These are phyloP conservation scores for Zangia roseola DNA, from an alignment of 768 basidiomycete species.

Conservation along the genomic window DNA sequence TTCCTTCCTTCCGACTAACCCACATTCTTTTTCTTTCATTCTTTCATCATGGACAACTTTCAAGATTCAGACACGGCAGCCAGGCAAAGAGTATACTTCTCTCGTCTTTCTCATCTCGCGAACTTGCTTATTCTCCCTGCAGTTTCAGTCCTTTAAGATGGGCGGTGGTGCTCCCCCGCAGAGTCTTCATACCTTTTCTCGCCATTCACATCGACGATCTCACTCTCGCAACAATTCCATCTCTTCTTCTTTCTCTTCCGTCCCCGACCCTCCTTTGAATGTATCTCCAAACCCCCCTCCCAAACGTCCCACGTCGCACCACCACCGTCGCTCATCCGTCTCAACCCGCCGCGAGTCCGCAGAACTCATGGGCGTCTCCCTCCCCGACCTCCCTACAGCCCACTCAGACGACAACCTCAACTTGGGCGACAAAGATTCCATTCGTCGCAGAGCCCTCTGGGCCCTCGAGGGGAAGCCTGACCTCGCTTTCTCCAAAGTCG, in stretches of 20 bases:
- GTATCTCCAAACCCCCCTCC: constrained; percentile 25
- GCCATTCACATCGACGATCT: constrained; percentile 40
- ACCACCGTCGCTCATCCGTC: constrained; percentile 82
- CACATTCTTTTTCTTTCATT: constrained; percentile 23
- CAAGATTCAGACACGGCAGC: constrained; percentile 36
- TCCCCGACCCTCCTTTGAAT: constrained; percentile 32
- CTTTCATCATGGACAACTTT: constrained; percentile 38
- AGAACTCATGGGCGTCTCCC: constrained; percentile 82
- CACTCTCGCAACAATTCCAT: constrained; percentile 71
- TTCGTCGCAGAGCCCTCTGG: constrained; percentile 79
- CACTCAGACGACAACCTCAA: constrained; percentile 66
- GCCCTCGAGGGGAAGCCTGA: constrained; percentile 85
- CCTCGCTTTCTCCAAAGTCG: constrained; percentile 68
- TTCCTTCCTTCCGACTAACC: constrained; percentile 23
- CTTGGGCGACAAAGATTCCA: constrained; percentile 71
- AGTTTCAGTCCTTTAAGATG: constrained; percentile 77
- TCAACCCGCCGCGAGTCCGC: constrained; percentile 89
- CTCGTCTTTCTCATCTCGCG: background rate
- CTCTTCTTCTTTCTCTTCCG: constrained; percentile 36
- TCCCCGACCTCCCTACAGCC: constrained; percentile 63
- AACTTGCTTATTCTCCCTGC: background rate
- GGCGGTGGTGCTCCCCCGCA: constrained; percentile 42
- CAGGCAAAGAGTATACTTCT: constrained; percentile 40
- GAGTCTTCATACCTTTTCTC: constrained; percentile 36
- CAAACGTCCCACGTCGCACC: constrained; percentile 73